Percentiles rank a stretch among this genome's conserved stretches.
phyloP scores from a whole-genome alignment of 495 filamentous ascomycete genomes.

The Talaromyces wortmannii region DNA sequence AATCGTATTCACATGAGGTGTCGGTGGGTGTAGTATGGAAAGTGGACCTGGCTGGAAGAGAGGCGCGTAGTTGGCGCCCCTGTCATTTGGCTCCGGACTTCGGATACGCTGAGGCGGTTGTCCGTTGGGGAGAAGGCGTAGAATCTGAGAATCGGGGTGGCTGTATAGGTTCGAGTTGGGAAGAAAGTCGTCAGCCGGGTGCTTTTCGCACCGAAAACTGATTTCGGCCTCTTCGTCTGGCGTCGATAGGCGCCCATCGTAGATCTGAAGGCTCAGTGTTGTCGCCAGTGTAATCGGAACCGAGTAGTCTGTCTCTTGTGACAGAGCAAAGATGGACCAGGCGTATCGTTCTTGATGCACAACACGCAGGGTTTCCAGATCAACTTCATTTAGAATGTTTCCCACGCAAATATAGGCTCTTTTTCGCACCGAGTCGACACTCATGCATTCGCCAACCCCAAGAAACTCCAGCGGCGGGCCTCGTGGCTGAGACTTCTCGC shows the following conservation, averaged over 20 bases:
- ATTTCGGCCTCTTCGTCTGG: conserved; percentile 36
- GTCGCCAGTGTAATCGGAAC: conserved; percentile 84
- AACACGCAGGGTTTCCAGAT: conserved; percentile 69
- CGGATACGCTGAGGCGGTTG: conserved; percentile 35
- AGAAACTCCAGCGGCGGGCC: conserved; percentile 46
- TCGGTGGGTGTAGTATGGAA: conserved; percentile 70
- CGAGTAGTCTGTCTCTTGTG: conserved; percentile 59
- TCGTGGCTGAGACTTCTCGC: conserved; percentile 32
- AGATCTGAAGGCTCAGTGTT: conserved; percentile 71
- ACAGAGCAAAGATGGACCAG: conserved; percentile 78
- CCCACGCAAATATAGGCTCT: conserved; percentile 74
- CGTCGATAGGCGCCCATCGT: conserved; percentile 60
- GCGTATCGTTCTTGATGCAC: conserved; percentile 69
- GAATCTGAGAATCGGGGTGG: conserved; percentile 28
- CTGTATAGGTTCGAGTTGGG: conserved; percentile 27
- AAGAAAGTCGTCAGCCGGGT: conserved; percentile 15
- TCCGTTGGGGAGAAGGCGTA: conserved; percentile 32
- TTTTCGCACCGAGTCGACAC: conserved; percentile 63
- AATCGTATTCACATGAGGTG: conserved; percentile 40
- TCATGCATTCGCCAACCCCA: conserved; percentile 78
- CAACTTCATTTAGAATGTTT: conserved; percentile 71
- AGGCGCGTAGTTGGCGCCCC: conserved; percentile 54
- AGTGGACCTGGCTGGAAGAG: conserved; percentile 77
- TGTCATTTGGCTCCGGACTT: conserved; percentile 28
- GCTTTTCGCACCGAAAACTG: conserved; percentile 31